Evolutionary conservation across 768 basidiomycete species (phyloP).

Genomic region (Leccinum imitatum): DNA sequence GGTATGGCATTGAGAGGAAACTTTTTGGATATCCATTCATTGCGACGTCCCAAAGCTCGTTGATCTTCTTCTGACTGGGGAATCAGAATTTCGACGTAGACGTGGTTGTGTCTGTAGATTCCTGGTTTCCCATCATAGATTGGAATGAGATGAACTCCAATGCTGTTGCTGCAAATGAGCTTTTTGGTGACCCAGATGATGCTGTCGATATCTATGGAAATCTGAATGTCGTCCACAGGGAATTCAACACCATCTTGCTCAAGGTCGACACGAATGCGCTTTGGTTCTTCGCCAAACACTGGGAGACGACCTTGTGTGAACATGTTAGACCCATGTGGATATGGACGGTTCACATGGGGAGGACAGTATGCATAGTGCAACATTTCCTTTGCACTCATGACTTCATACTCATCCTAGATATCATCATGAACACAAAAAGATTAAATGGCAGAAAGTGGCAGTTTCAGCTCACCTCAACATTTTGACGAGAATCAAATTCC

Average conservation of each 20-base stretch:
- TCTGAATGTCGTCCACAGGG: neutral
- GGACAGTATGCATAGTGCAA: neutral
- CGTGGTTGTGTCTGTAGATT: constrained; percentile 17
- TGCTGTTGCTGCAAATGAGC: too few relatives aligned
- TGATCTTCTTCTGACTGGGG: constrained; percentile 9
- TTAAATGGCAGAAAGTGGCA: too few relatives aligned
- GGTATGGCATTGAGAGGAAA: constrained; percentile 9
- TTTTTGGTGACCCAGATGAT: constrained; percentile 3
- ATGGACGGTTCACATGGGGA: too few relatives aligned
- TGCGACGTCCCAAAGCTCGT: neutral
- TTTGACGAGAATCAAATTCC: too few relatives aligned
- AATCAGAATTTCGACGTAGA: constrained; percentile 11
- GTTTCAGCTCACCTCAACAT: too few relatives aligned
- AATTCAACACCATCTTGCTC: neutral
- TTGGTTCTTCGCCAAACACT: neutral
- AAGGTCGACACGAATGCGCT: neutral
- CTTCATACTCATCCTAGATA: too few relatives aligned
- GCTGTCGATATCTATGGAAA: constrained; percentile 7
- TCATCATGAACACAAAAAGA: too few relatives aligned
- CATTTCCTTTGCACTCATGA: constrained; percentile 1
- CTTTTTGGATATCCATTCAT: constrained; percentile 9
- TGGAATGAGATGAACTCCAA: too few relatives aligned
- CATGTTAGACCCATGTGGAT: neutral
- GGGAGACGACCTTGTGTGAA: neutral
- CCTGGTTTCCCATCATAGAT: neutral